Evolutionary conservation across 2,329 filamentous ascomycete genomes (phyloP).

Genomic region (Daldinia eschscholtzii): DNA sequence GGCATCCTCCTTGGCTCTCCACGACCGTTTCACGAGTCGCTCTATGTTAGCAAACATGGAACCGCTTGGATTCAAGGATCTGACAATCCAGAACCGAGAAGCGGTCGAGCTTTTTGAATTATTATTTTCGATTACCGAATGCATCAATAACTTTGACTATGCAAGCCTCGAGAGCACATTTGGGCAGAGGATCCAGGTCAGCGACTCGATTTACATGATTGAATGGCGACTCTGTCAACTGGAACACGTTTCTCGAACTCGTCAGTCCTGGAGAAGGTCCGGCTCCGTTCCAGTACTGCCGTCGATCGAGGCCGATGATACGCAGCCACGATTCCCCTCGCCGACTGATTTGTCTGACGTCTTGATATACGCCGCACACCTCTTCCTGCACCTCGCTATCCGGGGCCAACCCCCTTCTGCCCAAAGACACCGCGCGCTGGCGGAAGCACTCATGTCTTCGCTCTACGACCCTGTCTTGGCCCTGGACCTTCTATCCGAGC

Average conservation of each 20-base stretch:
- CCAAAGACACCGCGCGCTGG: slow-evolving; percentile 49
- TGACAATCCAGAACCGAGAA: slow-evolving; percentile 48
- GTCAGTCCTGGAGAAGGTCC: slow-evolving; percentile 31
- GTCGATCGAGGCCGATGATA: slow-evolving; percentile 31
- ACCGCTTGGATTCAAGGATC: slow-evolving; percentile 33
- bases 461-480: slow-evolving; percentile 47
- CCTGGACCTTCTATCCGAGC: slow-evolving; percentile 46
- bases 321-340: slow-evolving; percentile 23
- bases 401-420: slow-evolving; percentile 52
- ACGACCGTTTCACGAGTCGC: slow-evolving; percentile 49
- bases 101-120: slow-evolving; percentile 50
- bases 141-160: slow-evolving; percentile 53
- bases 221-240: slow-evolving; percentile 52
- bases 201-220: slow-evolving; percentile 52
- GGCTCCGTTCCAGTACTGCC: slow-evolving; percentile 36
- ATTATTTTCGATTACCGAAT: slow-evolving; percentile 48
- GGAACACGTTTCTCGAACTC: slow-evolving; percentile 45
- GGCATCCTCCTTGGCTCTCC: slow-evolving; percentile 47
- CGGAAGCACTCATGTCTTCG: slow-evolving; percentile 48
- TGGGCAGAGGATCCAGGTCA: slow-evolving; percentile 49
- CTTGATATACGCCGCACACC: slow-evolving; percentile 49
- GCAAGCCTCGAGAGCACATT: slow-evolving; percentile 49
- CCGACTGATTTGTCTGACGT: slow-evolving; percentile 50
- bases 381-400: slow-evolving; percentile 52
- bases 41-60: slow-evolving; percentile 43